Evolutionary conservation across 2,329 filamentous ascomycete species (phyloP).

Genomic region (Colletotrichum sp.): DNA sequence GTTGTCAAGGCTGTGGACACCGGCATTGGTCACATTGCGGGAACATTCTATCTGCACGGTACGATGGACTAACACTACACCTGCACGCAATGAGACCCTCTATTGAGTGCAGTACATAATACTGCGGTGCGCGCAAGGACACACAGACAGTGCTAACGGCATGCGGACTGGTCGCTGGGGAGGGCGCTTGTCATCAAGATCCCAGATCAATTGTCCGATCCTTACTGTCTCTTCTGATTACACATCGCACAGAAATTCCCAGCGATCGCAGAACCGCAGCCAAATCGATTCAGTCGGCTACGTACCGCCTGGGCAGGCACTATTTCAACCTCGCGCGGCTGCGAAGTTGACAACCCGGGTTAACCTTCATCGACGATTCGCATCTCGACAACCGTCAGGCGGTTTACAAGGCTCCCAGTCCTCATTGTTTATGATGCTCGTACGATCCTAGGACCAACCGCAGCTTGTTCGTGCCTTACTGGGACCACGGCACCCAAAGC

Average conservation of each 20-base stretch:
- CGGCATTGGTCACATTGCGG: neutral
- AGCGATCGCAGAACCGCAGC: neutral
- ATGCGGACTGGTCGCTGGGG: neutral
- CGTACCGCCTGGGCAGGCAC: neutral
- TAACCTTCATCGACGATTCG: neutral
- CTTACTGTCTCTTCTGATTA: neutral
- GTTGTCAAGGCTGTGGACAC: neutral
- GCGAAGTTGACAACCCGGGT: neutral
- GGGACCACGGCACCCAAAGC: neutral
- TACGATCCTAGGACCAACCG: neutral
- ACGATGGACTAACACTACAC: neutral
- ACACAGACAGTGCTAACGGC: neutral
- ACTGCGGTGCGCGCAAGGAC: neutral
- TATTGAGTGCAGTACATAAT: neutral
- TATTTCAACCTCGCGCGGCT: neutral
- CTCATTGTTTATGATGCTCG: neutral
- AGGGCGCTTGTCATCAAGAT: neutral
- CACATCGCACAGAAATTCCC: neutral
- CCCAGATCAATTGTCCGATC: neutral
- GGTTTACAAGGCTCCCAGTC: neutral
- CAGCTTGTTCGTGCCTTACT: neutral
- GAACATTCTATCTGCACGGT: neutral
- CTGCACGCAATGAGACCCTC: neutral
- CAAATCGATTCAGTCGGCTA: neutral
- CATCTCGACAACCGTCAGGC: neutral